These are phyloP conservation scores for Ceriops zippeliana DNA, from an alignment of 345 rosid species.

Conservation along the genomic window DNA sequence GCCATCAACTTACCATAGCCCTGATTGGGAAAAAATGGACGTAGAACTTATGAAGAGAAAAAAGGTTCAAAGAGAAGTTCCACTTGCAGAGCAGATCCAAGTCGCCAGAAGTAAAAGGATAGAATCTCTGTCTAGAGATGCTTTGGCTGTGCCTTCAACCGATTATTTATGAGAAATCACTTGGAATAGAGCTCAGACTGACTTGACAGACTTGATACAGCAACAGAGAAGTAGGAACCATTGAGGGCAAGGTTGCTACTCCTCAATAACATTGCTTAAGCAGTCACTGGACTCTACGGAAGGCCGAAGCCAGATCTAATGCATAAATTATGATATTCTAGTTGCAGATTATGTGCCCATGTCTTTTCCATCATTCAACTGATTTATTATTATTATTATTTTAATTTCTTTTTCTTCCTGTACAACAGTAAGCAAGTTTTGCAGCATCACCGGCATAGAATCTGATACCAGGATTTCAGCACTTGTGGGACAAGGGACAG, in stretches of 20 bases:
- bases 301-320: too few relatives aligned
- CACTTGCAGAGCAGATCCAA: slow-evolving; percentile 82
- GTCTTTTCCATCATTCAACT: too few relatives aligned
- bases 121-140: slow-evolving; percentile 20
- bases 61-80: slow-evolving; percentile 43
- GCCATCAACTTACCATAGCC: slow-evolving; percentile 25
- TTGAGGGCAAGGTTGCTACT: not conserved
- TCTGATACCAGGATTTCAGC: too few relatives aligned
- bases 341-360: too few relatives aligned
- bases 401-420: too few relatives aligned
- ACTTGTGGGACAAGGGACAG: too few relatives aligned
- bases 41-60: slow-evolving; percentile 52
- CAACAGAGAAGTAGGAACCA: not conserved
- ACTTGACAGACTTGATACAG: not conserved
- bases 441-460: too few relatives aligned
- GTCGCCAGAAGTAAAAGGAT: slow-evolving; percentile 59
- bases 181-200: not conserved
- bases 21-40: slow-evolving; percentile 58
- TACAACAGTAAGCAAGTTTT: too few relatives aligned
- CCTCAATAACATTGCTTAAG: not conserved
- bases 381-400: too few relatives aligned
- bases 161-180: slow-evolving; percentile 7
- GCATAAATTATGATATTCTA: too few relatives aligned
- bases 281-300: not conserved
- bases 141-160: slow-evolving; percentile 22